Percentiles rank a stretch among this genome's conserved stretches.
phyloP scores from a whole-genome alignment of 2,329 filamentous ascomycete species.

The Dactylonectria macrodidyma region DNA sequence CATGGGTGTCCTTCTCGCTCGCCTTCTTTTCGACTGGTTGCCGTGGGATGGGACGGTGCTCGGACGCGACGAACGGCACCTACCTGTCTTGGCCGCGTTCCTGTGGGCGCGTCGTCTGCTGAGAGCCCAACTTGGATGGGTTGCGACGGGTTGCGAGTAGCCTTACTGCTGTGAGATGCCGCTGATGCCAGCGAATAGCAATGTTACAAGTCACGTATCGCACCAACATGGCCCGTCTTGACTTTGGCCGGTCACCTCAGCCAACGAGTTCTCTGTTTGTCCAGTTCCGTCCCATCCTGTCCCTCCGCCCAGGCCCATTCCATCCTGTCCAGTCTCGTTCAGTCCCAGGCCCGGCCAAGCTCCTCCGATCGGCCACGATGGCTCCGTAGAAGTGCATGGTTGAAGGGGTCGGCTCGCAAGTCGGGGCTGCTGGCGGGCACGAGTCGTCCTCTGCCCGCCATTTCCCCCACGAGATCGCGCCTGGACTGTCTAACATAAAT shows the following conservation, averaged over 20 bases:
- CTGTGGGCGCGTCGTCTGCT: slow-evolving; percentile 18
- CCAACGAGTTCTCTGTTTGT: slow-evolving; percentile 2
- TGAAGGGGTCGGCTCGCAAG: neutral
- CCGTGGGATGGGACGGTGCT: neutral
- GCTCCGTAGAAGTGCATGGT: neutral
- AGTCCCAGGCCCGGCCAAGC: neutral
- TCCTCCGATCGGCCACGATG: neutral
- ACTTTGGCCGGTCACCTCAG: slow-evolving; percentile 16
- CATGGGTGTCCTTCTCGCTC: slow-evolving; percentile 22
- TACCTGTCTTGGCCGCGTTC: neutral
- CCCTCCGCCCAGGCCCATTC: neutral
- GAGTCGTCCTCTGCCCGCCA: slow-evolving; percentile 3
- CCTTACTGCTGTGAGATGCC: slow-evolving; percentile 28
- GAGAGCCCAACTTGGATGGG: slow-evolving; percentile 24
- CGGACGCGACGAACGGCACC: neutral
- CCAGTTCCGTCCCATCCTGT: slow-evolving; percentile 1
- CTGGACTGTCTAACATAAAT: neutral
- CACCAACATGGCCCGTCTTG: slow-evolving; percentile 32
- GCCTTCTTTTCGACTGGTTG: neutral
- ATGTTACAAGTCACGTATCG: slow-evolving; percentile 45
- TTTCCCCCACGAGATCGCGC: slow-evolving; percentile 18
- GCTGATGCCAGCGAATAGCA: slow-evolving; percentile 39
- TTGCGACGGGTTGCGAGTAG: slow-evolving; percentile 28
- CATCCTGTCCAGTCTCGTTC: neutral
- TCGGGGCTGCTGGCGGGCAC: slow-evolving; percentile 11